These are phyloP conservation scores for Vigna unguiculata DNA, from an alignment of 306 rosid genomes.

Conservation along the genomic window DNA sequence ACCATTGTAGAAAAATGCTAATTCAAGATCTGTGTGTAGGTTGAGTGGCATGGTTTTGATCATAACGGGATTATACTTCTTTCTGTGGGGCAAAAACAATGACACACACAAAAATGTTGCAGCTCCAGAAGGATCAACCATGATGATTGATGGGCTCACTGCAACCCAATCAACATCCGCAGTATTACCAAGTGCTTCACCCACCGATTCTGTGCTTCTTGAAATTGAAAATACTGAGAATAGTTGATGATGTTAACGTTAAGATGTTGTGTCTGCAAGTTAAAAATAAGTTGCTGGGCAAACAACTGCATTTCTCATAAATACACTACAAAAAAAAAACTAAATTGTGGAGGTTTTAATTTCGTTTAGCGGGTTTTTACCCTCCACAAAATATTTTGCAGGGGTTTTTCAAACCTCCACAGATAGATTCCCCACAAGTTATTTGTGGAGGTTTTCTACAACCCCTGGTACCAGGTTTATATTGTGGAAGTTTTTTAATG, in stretches of 20 bases:
- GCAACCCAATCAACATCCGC: conserved; percentile 36
- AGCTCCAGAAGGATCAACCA: not conserved
- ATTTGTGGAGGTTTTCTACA: too few species aligned
- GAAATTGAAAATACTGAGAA: conserved; percentile 13
- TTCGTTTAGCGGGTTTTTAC: too few species aligned
- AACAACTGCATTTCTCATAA: too few species aligned
- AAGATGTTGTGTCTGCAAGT: not conserved
- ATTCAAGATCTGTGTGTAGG: conserved; percentile 2
- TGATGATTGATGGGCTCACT: conserved; percentile 29
- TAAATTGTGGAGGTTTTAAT: too few species aligned
- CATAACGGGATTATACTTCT: conserved; percentile 14
- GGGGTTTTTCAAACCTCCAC: too few species aligned
- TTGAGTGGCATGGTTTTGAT: conserved; percentile 17
- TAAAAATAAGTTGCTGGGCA: not conserved
- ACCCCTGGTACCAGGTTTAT: too few species aligned
- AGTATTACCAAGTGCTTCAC: conserved; percentile 50
- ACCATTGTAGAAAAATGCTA: not conserved
- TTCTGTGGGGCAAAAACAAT: conserved; percentile 4
- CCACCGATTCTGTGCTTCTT: not conserved
- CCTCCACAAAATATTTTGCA: too few species aligned
- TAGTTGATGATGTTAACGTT: not conserved
- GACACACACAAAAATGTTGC: not conserved
- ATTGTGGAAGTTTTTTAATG: too few species aligned
- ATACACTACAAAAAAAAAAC: too few species aligned
- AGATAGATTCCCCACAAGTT: too few species aligned